A percentile compares a stretch with the other conserved stretches of the same genome.
phyloP scores from a whole-genome alignment of 2,329 filamentous ascomycete species.

The Ophiocordyceps robertsii region DNA sequence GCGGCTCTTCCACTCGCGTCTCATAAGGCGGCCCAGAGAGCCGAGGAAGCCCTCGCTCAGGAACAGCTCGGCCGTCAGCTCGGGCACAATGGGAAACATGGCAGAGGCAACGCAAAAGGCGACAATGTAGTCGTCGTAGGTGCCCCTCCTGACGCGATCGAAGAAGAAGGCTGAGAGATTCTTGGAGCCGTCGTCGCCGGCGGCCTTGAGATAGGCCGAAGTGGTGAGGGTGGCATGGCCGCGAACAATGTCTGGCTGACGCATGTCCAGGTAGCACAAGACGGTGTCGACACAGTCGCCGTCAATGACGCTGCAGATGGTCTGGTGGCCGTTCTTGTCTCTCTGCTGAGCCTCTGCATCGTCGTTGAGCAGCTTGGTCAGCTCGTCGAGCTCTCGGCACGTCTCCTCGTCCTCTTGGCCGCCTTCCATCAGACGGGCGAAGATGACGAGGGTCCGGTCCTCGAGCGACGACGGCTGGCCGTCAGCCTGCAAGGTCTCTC shows the following conservation, averaged over 20 bases:
- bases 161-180: conserved; percentile 65
- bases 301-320: conserved; percentile 52
- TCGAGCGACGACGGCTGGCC: conserved; percentile 25
- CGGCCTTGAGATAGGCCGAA: conserved; percentile 71
- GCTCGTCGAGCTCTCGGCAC: conserved; percentile 41
- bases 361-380: conserved; percentile 46
- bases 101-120: conserved; percentile 87
- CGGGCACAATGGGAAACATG: conserved; percentile 74
- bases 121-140: conserved; percentile 77
- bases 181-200: conserved; percentile 55
- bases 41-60: conserved; percentile 77
- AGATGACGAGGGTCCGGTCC: conserved; percentile 61
- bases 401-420: conserved; percentile 70
- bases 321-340: conserved; percentile 23
- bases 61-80: conserved; percentile 65
- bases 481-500: conserved; percentile 16
- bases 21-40: conserved; percentile 62
- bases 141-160: conserved; percentile 55
- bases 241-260: conserved; percentile 58
- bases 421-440: conserved; percentile 83
- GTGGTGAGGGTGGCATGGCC: conserved; percentile 72
- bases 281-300: conserved; percentile 71
- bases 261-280: conserved; percentile 74
- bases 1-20: conserved; percentile 68
- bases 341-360: conserved; percentile 33